Evolutionary conservation across 129 eudicot species (phyloP).

Genomic region (Saposhnikovia divaricata): DNA sequence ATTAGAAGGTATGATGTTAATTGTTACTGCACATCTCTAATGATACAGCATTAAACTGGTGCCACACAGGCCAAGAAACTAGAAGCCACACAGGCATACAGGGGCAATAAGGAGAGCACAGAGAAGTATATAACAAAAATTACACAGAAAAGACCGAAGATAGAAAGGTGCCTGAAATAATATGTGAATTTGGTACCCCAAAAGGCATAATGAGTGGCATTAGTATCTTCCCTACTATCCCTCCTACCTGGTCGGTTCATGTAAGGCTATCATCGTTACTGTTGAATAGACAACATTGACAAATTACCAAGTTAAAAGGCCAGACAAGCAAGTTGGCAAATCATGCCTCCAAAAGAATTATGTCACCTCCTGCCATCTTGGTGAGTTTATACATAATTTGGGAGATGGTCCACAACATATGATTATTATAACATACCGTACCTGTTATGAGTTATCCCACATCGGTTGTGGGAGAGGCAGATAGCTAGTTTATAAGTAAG

Average conservation of each 20-base stretch:
- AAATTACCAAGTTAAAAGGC: neutral
- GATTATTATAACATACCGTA: no score
- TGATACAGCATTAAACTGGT: neutral
- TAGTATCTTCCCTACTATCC: neutral
- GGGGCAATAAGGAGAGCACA: neutral
- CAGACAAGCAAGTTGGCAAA: neutral
- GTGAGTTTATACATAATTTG: slow-evolving; percentile 58
- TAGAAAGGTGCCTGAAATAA: neutral
- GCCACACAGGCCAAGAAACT: neutral
- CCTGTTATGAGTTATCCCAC: no score
- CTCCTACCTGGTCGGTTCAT: neutral
- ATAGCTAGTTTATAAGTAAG: no score
- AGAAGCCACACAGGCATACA: no score
- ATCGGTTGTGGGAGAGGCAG: no score
- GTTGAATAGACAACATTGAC: neutral
- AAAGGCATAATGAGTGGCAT: neutral
- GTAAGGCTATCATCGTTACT: neutral
- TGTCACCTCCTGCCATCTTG: slow-evolving; percentile 94
- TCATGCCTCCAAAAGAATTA: neutral
- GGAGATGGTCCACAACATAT: no score
- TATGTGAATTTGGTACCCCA: neutral
- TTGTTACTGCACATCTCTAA: no score
- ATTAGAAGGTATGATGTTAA: no score
- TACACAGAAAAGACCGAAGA: neutral
- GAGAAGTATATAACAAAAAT: neutral